Evolutionary conservation across 805 yeast species (phyloP), one percentile per base, ranked within the genome.

Genomic region (Cyberlindnera mrakii): DNA sequence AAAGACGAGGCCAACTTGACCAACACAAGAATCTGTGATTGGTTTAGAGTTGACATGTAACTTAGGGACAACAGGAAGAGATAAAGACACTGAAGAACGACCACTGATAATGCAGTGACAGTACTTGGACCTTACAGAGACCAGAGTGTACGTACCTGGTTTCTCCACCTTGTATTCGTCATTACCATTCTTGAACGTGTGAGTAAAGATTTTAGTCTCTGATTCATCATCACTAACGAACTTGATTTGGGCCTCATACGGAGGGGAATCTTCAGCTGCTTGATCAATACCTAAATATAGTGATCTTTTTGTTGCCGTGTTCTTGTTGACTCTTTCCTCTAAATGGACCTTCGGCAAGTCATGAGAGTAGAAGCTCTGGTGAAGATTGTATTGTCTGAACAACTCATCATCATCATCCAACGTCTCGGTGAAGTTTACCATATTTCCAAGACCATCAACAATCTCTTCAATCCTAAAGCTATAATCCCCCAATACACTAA

Each of bases 1-100:
- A 48, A 87, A 88, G 29, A 73, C 70, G 46, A 89, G 78, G 0
- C 97, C 99, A 8, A 88, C 81, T 36, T 89, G 87, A 0, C 99
- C 99, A 27, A 93, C 85, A 66, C 99, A 93, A 39, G 83, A 77
- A 55, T 91, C 98, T 20, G 78, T 69, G 3, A 91, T 78, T 3
- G 91, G 66, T 9, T 60, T 59, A 3, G 72, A 62, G 23, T 53
- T 58, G 14, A 76, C 71, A 3, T 59, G 50, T 19, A 79, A 47
- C 18, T 65, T 55, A 9, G 85, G 82, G 30, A 73, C 72, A 4
- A 80, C 73, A 5, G 85, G 82, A 30, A 66, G 65, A 1, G 88
- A 78, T 1, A 87, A 71, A 15, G 67, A 57, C 10, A 84, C 68
- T 1, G 68, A 60, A 1, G 80, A 71, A 10, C 76, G 66, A n/a